phyloP scores from a whole-genome alignment of 352 stramenopile genomes.

The Pythium aphanidermatum region DNA sequence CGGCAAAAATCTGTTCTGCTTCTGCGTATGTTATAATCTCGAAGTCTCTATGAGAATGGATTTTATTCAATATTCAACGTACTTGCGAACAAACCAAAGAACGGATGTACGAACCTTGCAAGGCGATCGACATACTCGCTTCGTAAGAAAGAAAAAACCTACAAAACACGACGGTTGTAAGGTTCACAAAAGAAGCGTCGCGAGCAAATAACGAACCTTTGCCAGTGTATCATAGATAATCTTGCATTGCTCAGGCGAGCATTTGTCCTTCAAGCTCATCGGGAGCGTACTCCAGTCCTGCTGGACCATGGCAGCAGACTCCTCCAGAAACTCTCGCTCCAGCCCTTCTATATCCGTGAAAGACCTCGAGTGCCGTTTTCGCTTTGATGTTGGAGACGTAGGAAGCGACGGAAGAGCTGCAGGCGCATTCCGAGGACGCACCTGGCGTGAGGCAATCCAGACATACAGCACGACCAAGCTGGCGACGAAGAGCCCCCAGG shows the following conservation, averaged over 20 bases:
- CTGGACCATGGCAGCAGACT: slow-evolving; percentile 52
- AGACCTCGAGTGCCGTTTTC: slow-evolving; percentile 63
- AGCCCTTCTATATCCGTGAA: slow-evolving; percentile 63
- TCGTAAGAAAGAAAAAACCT: slow-evolving; percentile 69
- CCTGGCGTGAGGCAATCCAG: slow-evolving; percentile 77
- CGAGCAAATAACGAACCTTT: slow-evolving; percentile 27
- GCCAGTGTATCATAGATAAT: slow-evolving; percentile 74
- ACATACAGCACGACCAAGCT: slow-evolving; percentile 53
- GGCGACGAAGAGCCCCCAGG: slow-evolving; percentile 38
- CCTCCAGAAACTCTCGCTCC: slow-evolving; percentile 51
- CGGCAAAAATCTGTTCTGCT: slow-evolving; percentile 52
- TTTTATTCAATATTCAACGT: too few relatives aligned
- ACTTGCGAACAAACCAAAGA: too few relatives aligned
- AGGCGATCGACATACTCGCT: slow-evolving; percentile 61
- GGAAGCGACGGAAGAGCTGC: slow-evolving; percentile 28
- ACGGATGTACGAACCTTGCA: slow-evolving; percentile 22
- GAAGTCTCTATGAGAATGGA: slow-evolving; percentile 47
- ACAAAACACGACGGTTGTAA: neutral
- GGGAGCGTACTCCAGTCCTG: slow-evolving; percentile 69
- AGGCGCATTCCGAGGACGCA: slow-evolving; percentile 48
- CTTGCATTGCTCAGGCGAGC: slow-evolving; percentile 66
- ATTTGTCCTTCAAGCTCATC: slow-evolving; percentile 47
- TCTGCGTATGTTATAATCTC: slow-evolving; percentile 39
- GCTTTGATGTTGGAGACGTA: slow-evolving; percentile 68
- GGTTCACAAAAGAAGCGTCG: neutral